Percentiles rank a stretch among this genome's conserved stretches.
Evolutionary conservation across 1,139 yeast species (phyloP).

Genomic region (Entelexis sorbosivorans): DNA sequence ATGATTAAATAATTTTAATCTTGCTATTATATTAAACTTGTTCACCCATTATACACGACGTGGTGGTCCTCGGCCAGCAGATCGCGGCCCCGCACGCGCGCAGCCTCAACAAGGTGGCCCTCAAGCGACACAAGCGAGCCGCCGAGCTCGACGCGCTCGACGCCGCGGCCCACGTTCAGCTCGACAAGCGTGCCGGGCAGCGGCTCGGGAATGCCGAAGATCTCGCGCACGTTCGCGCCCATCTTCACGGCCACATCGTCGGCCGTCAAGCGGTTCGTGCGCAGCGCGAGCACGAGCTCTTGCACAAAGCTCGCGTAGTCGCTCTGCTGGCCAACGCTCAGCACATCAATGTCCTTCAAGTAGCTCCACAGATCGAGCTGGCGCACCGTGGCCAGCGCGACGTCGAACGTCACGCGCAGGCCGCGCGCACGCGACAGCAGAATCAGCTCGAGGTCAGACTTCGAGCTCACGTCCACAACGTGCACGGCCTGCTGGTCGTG

Average conservation of each 20-base stretch:
- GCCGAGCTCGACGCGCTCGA: constrained; percentile 75
- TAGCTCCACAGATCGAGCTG: constrained; percentile 75
- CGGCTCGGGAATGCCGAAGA: constrained; percentile 58
- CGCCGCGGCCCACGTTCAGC: constrained; percentile 57
- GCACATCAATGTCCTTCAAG: constrained; percentile 65
- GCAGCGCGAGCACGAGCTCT: constrained; percentile 69
- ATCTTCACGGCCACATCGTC: constrained; percentile 62
- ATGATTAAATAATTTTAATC: too few species aligned
- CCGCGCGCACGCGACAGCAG: constrained; percentile 77
- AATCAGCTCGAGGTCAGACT: constrained; percentile 74
- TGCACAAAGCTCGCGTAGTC: constrained; percentile 77
- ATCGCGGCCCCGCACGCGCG: constrained; percentile 47
- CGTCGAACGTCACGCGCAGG: constrained; percentile 81
- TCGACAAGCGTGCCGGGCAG: constrained; percentile 71
- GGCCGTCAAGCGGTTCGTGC: constrained; percentile 57
- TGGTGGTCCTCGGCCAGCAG: constrained; percentile 24
- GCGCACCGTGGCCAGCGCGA: constrained; percentile 58
- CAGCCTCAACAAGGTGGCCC: constrained; percentile 49
- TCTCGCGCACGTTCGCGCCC: constrained; percentile 70
- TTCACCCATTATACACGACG: too few species aligned
- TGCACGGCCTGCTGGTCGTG: constrained; percentile 73
- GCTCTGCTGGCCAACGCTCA: constrained; percentile 75
- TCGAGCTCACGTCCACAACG: constrained; percentile 72
- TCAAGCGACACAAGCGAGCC: constrained; percentile 76
- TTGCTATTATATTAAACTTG: too few species aligned